A percentile compares a stretch with the other conserved stretches of the same genome.
Evolutionary conservation across 164 flowering plant genomes (phyloP).

Genomic region (Piper betle): DNA sequence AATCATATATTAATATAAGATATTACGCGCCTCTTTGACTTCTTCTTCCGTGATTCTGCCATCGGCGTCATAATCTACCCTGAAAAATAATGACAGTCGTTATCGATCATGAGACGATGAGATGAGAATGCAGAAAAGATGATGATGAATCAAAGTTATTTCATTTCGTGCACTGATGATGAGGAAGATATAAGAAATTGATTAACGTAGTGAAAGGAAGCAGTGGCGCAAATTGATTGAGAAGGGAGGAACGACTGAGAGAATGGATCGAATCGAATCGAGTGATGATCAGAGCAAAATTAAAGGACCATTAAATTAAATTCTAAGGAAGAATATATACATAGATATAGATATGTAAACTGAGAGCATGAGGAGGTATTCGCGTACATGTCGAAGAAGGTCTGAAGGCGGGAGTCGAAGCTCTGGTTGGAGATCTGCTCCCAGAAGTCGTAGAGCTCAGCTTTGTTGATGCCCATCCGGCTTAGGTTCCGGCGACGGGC

Average conservation of each 20-base stretch:
- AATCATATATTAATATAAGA: too few species aligned
- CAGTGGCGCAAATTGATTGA: too few species aligned
- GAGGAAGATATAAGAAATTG: too few species aligned
- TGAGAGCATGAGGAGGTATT: neutral
- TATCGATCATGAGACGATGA: too few species aligned
- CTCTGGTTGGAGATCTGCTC: constrained; percentile 55
- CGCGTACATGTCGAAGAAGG: constrained; percentile 53
- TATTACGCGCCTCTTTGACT: constrained; percentile 46
- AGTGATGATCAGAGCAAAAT: too few species aligned
- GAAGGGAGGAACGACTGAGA: too few species aligned
- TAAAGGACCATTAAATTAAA: too few species aligned
- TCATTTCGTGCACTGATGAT: too few species aligned
- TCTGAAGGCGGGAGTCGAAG: constrained; percentile 57
- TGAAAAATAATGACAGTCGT: constrained; percentile 7
- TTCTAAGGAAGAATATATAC: neutral
- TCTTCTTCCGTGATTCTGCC: constrained; percentile 68
- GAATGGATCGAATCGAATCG: too few species aligned
- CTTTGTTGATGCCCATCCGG: constrained; percentile 21
- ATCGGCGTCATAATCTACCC: constrained; percentile 84
- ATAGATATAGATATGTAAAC: neutral
- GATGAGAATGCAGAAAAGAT: too few species aligned
- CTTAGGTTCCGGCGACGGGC: constrained; percentile 32
- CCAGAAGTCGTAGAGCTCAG: constrained; percentile 45
- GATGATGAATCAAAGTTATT: too few species aligned
- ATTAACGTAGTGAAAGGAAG: too few species aligned